Evolutionary conservation across 2,329 filamentous ascomycete species (phyloP).

Genomic region (Metarhizium guizhouense): DNA sequence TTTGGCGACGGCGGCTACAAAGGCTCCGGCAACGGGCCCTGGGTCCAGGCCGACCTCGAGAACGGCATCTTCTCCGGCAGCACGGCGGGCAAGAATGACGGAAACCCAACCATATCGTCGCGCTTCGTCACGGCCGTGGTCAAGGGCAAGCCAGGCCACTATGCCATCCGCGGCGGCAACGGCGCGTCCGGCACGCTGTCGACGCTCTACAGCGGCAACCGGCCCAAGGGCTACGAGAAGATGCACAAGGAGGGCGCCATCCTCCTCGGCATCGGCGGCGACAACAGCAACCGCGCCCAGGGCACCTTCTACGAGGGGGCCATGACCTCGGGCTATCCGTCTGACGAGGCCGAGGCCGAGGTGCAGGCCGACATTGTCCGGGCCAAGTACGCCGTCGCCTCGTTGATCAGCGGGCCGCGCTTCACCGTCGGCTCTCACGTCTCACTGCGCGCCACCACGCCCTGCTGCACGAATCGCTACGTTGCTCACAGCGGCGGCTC

Average conservation of each 20-base stretch:
- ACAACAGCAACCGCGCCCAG: constrained; percentile 50
- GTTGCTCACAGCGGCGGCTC: constrained; percentile 41
- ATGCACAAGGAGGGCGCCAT: constrained; percentile 60
- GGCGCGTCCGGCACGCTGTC: constrained; percentile 43
- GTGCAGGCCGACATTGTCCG: constrained; percentile 51
- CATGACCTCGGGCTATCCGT: constrained; percentile 54
- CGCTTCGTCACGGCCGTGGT: constrained; percentile 49
- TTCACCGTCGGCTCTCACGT: constrained; percentile 40
- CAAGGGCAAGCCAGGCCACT: constrained; percentile 47
- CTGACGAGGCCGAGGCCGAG: constrained; percentile 46
- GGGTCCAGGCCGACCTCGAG: constrained; percentile 63
- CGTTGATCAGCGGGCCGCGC: constrained; percentile 36
- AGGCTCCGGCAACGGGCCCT: constrained; percentile 51
- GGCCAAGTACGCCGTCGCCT: constrained; percentile 12
- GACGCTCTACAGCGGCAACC: constrained; percentile 49
- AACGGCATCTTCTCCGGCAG: constrained; percentile 55
- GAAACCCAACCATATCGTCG: constrained; percentile 40
- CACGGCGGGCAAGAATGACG: constrained; percentile 35
- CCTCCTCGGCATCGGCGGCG: constrained; percentile 62
- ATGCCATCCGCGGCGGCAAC: constrained; percentile 52
- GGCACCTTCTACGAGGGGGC: constrained; percentile 59
- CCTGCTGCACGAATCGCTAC: constrained; percentile 44
- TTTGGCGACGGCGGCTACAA: constrained; percentile 48
- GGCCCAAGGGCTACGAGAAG: constrained; percentile 43
- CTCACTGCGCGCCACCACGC: constrained; percentile 46